Conservation (phyloP, 2,329 filamentous ascomycete species). For the Xylaria hypoxylon region DNA sequence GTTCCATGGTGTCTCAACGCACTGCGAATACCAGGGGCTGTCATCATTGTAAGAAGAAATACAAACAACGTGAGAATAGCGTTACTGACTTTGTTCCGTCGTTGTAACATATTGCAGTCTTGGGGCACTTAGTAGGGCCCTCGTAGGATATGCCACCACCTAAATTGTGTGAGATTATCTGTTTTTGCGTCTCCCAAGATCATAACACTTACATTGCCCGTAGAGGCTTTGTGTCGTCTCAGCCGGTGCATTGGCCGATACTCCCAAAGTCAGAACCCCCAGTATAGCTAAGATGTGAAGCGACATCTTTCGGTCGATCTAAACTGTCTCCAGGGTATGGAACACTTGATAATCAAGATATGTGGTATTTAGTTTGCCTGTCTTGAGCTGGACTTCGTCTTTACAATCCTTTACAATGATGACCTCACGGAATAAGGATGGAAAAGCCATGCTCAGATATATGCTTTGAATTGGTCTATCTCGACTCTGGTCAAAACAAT, state of each 20-base stretch:
- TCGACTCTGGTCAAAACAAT: constrained; percentile 13
- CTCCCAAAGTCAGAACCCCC: constrained; percentile 5
- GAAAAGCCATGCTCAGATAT: constrained; percentile 6
- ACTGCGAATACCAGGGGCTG: constrained; percentile 34
- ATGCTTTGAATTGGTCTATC: constrained; percentile 5
- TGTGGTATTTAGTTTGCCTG: neutral
- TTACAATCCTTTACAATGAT: neutral
- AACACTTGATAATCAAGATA: neutral
- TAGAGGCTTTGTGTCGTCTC: constrained; percentile 33
- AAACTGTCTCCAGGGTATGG: neutral
- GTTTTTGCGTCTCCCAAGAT: neutral
- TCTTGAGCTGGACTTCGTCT: neutral
- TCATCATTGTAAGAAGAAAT: neutral
- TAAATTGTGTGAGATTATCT: constrained; percentile 12
- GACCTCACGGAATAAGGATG: neutral
- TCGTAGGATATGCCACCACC: constrained; percentile 30
- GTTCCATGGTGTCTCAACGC: constrained; percentile 32
- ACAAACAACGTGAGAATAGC: neutral
- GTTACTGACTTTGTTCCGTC: constrained; percentile 31
- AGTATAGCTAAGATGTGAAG: constrained; percentile 18
- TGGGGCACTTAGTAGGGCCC: constrained; percentile 28
- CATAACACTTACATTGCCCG: constrained; percentile 26
- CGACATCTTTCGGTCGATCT: constrained; percentile 5
- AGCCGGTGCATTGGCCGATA: neutral
- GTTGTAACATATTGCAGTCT: constrained; percentile 29